Evolutionary conservation across 768 basidiomycete genomes (phyloP).

Genomic region (Serendipita sp.): DNA sequence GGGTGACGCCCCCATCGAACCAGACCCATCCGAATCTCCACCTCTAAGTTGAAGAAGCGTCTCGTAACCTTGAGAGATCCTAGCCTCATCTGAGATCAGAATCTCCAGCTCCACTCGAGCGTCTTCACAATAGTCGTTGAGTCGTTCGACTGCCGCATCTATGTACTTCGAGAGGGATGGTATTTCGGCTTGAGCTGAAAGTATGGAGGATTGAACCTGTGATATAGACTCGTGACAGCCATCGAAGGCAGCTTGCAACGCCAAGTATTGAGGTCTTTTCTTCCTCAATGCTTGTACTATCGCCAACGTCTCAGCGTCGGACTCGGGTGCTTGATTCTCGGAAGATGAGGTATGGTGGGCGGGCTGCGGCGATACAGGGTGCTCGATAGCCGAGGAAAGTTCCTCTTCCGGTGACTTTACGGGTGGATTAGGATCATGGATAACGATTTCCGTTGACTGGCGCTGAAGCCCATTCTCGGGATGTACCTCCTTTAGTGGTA

Average conservation of each 20-base stretch:
- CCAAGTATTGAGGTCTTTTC: slow-evolving; percentile 33
- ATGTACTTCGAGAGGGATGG: slow-evolving; percentile 22
- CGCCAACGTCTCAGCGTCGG: not conserved
- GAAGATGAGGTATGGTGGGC: no score
- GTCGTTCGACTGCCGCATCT: slow-evolving; percentile 37
- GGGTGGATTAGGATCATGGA: no score
- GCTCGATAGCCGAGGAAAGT: no score
- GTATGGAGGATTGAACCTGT: slow-evolving; percentile 29
- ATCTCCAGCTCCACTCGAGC: slow-evolving; percentile 74
- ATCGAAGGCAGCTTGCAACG: slow-evolving; percentile 44
- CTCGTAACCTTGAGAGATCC: slow-evolving; percentile 50
- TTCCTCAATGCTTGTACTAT: not conserved
- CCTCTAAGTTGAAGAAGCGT: slow-evolving; percentile 48
- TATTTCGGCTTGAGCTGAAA: slow-evolving; percentile 8
- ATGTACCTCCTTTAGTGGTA: no score
- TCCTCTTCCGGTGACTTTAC: no score
- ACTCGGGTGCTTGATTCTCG: no score
- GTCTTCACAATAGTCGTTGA: slow-evolving; percentile 65
- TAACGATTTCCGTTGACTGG: no score
- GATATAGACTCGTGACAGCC: slow-evolving; percentile 56
- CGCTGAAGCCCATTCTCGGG: no score
- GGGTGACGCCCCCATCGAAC: slow-evolving; percentile 14
- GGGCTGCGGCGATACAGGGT: no score
- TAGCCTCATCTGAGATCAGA: slow-evolving; percentile 51
- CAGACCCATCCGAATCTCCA: not conserved